Evolutionary conservation across 202 grass and related monocot species (phyloP).

Genomic region (Saccharum hybrid): DNA sequence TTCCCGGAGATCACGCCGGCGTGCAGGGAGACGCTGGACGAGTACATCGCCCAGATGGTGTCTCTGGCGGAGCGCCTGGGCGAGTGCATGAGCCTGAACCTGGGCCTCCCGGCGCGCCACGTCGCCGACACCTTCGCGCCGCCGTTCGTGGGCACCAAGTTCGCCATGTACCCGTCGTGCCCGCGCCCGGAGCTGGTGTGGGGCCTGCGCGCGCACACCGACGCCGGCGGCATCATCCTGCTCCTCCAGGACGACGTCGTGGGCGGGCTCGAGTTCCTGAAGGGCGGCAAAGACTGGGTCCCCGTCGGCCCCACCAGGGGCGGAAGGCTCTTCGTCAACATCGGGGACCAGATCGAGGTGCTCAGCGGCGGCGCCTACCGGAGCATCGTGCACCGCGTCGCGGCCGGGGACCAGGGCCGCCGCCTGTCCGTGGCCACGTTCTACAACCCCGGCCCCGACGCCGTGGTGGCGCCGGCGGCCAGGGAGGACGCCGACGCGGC

Average conservation of each 20-base stretch:
- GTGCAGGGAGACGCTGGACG: conserved; percentile 52
- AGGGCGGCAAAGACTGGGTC: conserved; percentile 52
- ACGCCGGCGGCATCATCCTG: conserved; percentile 90
- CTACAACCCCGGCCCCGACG: conserved; percentile 72
- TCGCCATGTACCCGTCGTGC: conserved; percentile 86
- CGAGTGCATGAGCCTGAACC: conserved; percentile 68
- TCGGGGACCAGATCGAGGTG: conserved; percentile 94
- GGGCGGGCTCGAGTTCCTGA: conserved; percentile 80
- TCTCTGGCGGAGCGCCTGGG: conserved; percentile 66
- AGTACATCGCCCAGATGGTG: conserved; percentile 58
- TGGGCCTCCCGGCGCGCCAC: conserved; percentile 54
- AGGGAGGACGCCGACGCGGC: not conserved
- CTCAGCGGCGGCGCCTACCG: conserved; percentile 74
- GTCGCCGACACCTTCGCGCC: conserved; percentile 62
- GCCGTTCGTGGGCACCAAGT: conserved; percentile 86
- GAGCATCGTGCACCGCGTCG: conserved; percentile 79
- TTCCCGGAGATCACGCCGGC: conserved; percentile 49
- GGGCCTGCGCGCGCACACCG: conserved; percentile 85
- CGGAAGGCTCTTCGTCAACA: conserved; percentile 73
- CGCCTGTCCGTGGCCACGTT: conserved; percentile 85
- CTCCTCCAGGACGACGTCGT: conserved; percentile 87
- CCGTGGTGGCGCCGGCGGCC: conserved; percentile 52
- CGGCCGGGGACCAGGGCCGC: conserved; percentile 42
- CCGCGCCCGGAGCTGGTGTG: conserved; percentile 62
- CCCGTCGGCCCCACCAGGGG: conserved; percentile 53